Conservation (phyloP, 345 rosid genomes). For the Salix dunnii region DNA sequence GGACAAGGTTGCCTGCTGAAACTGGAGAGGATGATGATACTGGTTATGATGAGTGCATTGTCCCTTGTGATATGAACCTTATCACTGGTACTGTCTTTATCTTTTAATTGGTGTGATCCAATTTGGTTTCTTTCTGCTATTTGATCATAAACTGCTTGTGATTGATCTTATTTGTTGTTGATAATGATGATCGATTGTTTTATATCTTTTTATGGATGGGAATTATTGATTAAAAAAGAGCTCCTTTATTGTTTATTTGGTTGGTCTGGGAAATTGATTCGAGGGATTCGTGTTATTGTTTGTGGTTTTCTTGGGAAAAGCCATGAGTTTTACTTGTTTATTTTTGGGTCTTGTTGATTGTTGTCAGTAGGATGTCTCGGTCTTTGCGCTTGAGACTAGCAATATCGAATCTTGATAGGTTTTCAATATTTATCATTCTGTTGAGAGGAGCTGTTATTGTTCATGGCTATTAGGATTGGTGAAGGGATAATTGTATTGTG, state of each 20-base stretch:
- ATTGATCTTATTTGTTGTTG: background rate
- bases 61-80: conserved; percentile 93
- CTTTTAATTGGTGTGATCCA: background rate
- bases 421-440: background rate
- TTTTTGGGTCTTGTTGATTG: background rate
- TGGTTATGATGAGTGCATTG: conserved; percentile 92
- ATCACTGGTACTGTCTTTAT: conserved; percentile 51
- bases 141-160: background rate
- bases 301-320: background rate
- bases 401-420: background rate
- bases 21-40: conserved; percentile 95
- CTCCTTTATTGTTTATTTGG: background rate
- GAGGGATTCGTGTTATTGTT: background rate
- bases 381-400: background rate
- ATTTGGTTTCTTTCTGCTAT: background rate
- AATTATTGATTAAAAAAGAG: background rate
- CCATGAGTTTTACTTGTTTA: background rate
- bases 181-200: background rate
- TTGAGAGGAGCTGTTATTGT: background rate
- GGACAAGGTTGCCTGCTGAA: conserved; percentile 96
- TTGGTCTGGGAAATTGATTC: background rate
- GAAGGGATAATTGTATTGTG: background rate
- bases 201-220: background rate
- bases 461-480: background rate
- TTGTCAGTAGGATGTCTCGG: background rate